Evolutionary conservation across 1,139 yeast species (phyloP), one percentile per base, ranked within the genome.

Genomic region (Candida glucosophila): DNA sequence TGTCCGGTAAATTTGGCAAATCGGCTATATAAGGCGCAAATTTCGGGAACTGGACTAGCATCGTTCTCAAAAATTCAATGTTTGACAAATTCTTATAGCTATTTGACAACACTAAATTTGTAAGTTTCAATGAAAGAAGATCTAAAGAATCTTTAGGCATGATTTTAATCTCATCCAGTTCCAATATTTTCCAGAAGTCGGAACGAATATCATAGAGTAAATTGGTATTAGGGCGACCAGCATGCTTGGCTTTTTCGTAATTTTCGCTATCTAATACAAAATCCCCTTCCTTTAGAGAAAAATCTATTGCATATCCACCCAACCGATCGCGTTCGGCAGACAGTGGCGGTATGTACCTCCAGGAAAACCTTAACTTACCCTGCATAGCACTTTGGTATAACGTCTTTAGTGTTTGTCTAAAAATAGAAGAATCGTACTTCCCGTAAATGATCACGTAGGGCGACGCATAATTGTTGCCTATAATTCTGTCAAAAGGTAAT

Each of bases 291-390:
- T 77, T 78, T 33, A 78, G 43, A 2, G 75, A 66, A 25, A 79
- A 45, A 22, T 68, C 77, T 5, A 68, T 76, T 2, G 86, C 92
- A 47, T 73, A 83, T 0, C 92, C 93, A 6, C 70, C 43, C 17
- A 81, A 44, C 0, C 40, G 24, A 22, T 71, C 73, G 5, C 44
- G 12, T 7, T 11, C 12, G 7, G 9, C 21, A 8, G 8, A 8
- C n/a, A 8, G 18, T 10, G 13, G 7, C 9, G 8, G 73, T 5
- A 73, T 61, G 39, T 83, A 78, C 37, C 96, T 66, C 79, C 94
- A 73, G 3, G 77, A 67, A 46, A 82, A 79, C 30, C 83, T 64
- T 17, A 86, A 48, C 40, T 82, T 81, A 0, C 83, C 92, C 2
- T 57, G 48, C 6, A 53, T 44, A 0, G 94, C 80, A 30, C 79